Percentiles rank a stretch among this genome's conserved stretches.
Conservation (phyloP, 179 eudicot genomes). For the Nepenthes alata region DNA sequence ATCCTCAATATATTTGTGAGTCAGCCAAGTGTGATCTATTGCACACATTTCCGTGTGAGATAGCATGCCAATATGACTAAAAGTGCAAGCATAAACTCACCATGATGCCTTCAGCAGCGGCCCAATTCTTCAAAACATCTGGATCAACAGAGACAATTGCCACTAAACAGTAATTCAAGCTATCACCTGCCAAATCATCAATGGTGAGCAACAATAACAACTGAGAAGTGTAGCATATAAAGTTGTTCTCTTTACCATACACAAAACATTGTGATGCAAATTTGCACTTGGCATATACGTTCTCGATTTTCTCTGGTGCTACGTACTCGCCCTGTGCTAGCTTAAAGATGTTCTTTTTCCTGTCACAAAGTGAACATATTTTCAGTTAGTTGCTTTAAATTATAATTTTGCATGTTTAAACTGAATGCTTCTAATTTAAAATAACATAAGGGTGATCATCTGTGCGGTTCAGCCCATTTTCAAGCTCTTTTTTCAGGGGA, state of each 20-base stretch:
- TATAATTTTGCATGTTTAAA: no score
- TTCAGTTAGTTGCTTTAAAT: neutral
- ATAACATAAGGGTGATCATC: neutral
- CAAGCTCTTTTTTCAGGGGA: no score
- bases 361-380: conserved; percentile 19
- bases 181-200: conserved; percentile 54
- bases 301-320: conserved; percentile 97
- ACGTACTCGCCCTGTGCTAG: conserved; percentile 96
- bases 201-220: conserved; percentile 3
- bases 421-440: neutral
- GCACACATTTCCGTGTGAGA: no score
- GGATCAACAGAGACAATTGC: conserved; percentile 81
- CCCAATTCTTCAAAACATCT: conserved; percentile 75
- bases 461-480: neutral
- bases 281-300: conserved; percentile 96
- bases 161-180: conserved; percentile 76
- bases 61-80: no score
- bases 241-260: conserved; percentile 45
- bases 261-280: conserved; percentile 76
- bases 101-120: conserved; percentile 63
- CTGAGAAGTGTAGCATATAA: neutral
- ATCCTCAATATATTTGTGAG: no score
- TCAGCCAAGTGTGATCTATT: no score
- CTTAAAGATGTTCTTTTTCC: conserved; percentile 97
- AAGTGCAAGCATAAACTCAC: conserved; percentile 18